Base-by-base conservation (phyloP, 306 rosid species). In the Dryas drummondii region DNA sequence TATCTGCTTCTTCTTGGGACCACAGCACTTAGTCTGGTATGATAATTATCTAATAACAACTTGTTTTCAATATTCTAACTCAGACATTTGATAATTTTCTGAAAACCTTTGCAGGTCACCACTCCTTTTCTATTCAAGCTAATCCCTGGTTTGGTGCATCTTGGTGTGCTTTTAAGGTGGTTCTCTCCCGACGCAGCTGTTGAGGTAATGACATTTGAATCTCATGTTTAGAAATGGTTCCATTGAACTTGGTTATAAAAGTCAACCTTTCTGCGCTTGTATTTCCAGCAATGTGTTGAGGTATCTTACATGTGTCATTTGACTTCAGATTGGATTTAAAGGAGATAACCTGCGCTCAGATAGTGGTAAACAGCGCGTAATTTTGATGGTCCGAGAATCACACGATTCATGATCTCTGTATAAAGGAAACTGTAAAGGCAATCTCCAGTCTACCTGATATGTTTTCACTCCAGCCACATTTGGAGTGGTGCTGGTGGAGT, bases 121-220 rank as follows among this genome's bases (percentile, higher is more conserved):
- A 90, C 99, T 76, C 96, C 99, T 71, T 66, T 96, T 63, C 97
- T 96, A 66, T 96, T 96, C 88, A 96, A 96, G 91, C 90, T 92
- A 73, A 92, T 92, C 66, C 99, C 98, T 75, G 94, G 92, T 40
- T 97, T 96, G 37, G 92, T 92, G 78, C 99, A 90, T 86, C 93
- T 96, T 59, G 99, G 97, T 9, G 98, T 92, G 82, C 91, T 96
- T 40, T 70, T 90, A 81, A 87, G 91, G 76, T 96, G 99, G 98
- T 96, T 96, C 76, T 75, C 96, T 65, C 89, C 91, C 1, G 99
- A 96, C 63, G 85, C 86, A 78, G 82, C 87, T 51, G 66, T 87
- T 26, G 99, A 92, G 96, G 99, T 92, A 85, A 71, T 65, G 19
- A 22, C 68, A 26, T 76, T 14, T 42, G 22, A 6, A 65, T 46